Evolutionary conservation across 2,329 filamentous ascomycete genomes (phyloP).

Genomic region (Diaporthe longicolla): DNA sequence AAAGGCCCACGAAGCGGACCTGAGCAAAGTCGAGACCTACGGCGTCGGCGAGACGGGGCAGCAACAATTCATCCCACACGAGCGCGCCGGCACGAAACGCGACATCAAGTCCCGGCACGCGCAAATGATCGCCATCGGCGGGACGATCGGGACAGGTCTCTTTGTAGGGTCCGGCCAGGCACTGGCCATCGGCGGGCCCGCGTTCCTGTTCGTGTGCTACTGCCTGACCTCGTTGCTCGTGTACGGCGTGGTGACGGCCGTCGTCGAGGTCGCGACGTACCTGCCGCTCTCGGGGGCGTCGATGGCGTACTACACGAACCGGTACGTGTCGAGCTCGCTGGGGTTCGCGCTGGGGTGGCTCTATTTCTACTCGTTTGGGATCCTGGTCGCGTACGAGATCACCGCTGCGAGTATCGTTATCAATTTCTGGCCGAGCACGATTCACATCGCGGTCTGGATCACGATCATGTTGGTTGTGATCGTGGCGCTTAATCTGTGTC

Average conservation of each 20-base stretch:
- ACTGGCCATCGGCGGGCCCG: constrained; percentile 58
- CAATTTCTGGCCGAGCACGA: constrained; percentile 44
- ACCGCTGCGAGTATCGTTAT: constrained; percentile 44
- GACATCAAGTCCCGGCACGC: constrained; percentile 59
- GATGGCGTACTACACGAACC: constrained; percentile 63
- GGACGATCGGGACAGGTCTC: constrained; percentile 60
- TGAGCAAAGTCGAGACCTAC: constrained; percentile 6
- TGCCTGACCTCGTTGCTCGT: constrained; percentile 61
- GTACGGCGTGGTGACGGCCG: constrained; percentile 61
- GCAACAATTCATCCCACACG: neutral
- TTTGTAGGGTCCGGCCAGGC: constrained; percentile 62
- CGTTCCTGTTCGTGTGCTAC: constrained; percentile 58
- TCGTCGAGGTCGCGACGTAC: constrained; percentile 64
- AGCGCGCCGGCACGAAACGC: constrained; percentile 12
- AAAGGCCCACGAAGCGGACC: neutral
- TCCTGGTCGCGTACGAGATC: constrained; percentile 51
- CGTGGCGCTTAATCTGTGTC: constrained; percentile 41
- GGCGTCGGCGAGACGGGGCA: neutral
- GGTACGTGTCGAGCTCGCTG: constrained; percentile 59
- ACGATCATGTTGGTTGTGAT: constrained; percentile 44
- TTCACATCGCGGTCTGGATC: constrained; percentile 45
- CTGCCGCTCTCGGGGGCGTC: constrained; percentile 62
- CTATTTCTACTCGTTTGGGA: constrained; percentile 56
- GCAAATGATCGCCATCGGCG: constrained; percentile 63
- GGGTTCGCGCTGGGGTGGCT: constrained; percentile 62